phyloP scores from a whole-genome alignment of 2,329 filamentous ascomycete genomes.

The Hypoxylon sp. region DNA sequence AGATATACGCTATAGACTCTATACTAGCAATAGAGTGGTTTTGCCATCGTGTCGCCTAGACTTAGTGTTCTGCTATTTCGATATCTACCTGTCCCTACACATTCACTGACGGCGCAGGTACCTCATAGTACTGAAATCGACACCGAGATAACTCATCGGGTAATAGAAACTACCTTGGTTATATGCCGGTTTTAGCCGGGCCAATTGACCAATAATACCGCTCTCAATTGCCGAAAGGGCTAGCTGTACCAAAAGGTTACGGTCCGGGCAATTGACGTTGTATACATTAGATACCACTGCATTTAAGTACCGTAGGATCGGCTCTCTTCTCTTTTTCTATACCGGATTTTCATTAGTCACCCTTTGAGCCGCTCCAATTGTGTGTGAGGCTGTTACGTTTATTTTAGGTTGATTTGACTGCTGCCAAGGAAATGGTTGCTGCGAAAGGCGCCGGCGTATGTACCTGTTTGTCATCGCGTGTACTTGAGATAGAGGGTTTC shows the following conservation, averaged over 20 bases:
- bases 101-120: not conserved
- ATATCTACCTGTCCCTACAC: not conserved
- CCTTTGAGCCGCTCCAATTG: constrained; percentile 4
- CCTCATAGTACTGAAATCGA: constrained; percentile 4
- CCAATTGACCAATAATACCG: constrained; percentile 5
- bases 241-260: not conserved
- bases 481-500: no score
- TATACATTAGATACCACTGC: not conserved
- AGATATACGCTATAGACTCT: constrained; percentile 5
- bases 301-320: not conserved
- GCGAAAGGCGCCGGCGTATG: not conserved
- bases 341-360: not conserved
- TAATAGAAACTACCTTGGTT: constrained; percentile 1
- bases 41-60: not conserved
- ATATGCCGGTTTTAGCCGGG: constrained; percentile 8
- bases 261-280: not conserved
- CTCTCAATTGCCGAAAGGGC: constrained; percentile 3
- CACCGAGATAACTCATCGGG: not conserved
- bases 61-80: not conserved
- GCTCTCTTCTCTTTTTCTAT: not conserved
- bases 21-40: constrained; percentile 11
- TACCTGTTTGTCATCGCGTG: no score
- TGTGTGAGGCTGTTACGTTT: not conserved
- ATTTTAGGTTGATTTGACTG: constrained; percentile 1
- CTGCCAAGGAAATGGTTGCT: not conserved